Evolutionary conservation across 139 green algal genomes (phyloP).

Genomic region (Gonium pectorale): DNA sequence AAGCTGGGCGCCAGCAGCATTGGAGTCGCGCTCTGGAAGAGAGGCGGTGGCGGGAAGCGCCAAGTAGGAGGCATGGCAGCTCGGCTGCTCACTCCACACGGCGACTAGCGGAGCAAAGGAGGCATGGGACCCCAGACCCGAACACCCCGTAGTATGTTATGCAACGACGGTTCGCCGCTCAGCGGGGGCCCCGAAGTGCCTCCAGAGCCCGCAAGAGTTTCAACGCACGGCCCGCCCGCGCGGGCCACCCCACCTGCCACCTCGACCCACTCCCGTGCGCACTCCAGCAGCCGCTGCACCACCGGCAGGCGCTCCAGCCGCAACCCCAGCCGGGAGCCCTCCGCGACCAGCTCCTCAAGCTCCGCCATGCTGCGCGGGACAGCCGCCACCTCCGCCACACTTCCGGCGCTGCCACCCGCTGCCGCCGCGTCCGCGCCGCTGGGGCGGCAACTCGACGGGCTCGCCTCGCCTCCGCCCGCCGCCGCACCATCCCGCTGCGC

Average conservation of each 20-base stretch:
- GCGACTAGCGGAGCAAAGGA: no score
- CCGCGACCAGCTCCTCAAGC: slow-evolving; percentile 60
- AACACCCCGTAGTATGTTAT: no score
- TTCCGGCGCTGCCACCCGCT: neutral
- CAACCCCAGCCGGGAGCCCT: slow-evolving; percentile 39
- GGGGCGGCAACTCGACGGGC: neutral
- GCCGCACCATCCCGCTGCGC: neutral
- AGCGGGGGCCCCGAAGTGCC: no score
- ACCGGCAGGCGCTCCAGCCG: slow-evolving; percentile 47
- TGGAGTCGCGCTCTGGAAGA: no score
- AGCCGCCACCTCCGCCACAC: slow-evolving; percentile 5
- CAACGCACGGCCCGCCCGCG: no score
- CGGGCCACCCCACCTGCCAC: slow-evolving; percentile 15
- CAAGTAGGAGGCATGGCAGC: no score
- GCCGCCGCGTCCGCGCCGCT: neutral
- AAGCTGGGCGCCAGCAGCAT: no score
- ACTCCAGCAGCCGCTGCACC: slow-evolving; percentile 50
- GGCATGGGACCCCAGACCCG: no score
- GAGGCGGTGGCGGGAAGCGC: no score
- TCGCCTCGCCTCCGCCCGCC: neutral
- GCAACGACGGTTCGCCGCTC: no score
- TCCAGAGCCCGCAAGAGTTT: no score
- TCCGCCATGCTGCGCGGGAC: slow-evolving; percentile 52
- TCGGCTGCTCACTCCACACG: no score
- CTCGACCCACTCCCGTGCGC: neutral